Conservation (phyloP, 345 rosid genomes). For the Adansonia digitata region DNA sequence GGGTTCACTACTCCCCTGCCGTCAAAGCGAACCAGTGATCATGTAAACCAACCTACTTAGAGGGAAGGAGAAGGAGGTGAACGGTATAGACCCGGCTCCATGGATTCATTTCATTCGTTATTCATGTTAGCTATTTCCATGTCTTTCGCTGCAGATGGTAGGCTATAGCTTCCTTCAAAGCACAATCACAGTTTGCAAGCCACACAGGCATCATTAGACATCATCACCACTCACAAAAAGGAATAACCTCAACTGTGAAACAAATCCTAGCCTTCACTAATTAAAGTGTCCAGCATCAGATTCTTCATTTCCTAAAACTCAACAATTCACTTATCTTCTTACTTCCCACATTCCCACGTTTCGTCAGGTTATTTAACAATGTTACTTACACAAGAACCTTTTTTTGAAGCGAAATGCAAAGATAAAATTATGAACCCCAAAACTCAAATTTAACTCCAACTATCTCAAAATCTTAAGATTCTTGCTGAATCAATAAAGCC, state of each 20-base stretch:
- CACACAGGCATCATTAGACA: not conserved
- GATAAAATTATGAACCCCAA: not conserved
- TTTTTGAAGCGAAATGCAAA: not conserved
- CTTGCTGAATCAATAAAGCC: not conserved
- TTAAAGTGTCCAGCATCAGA: not conserved
- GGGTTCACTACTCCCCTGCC: too few relatives aligned
- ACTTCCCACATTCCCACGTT: not conserved
- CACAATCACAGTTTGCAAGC: not conserved
- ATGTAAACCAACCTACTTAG: too few relatives aligned
- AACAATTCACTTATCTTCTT: not conserved
- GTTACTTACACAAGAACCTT: not conserved
- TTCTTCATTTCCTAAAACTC: not conserved
- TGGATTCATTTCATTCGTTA: too few relatives aligned
- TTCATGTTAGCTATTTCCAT: too few relatives aligned
- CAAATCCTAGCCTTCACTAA: not conserved
- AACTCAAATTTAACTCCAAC: not conserved
- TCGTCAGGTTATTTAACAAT: not conserved
- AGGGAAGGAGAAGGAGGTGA: too few relatives aligned
- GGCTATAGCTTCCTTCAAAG: not conserved
- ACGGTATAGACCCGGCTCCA: too few relatives aligned
- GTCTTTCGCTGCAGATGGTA: too few relatives aligned
- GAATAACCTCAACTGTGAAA: not conserved
- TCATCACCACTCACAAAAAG: not conserved
- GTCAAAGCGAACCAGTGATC: too few relatives aligned
- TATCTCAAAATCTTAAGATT: not conserved